Percentiles rank a stretch among this genome's conserved stretches.
Conservation (phyloP, 495 filamentous ascomycete species). For the Bacidia gigantensis region DNA sequence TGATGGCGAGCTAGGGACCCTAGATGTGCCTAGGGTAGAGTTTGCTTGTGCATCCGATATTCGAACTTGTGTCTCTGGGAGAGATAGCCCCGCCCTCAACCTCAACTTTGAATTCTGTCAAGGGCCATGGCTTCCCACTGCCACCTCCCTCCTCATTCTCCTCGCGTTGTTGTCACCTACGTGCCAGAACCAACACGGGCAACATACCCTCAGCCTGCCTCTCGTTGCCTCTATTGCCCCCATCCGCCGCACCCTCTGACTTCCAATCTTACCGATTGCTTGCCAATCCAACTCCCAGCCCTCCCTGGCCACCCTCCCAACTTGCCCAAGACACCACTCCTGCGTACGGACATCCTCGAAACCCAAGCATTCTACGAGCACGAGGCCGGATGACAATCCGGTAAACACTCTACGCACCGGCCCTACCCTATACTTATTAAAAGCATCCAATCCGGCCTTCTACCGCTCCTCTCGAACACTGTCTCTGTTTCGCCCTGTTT, state of each 20-base stretch:
- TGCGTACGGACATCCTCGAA: background rate
- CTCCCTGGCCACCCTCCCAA: no score
- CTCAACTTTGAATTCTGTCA: background rate
- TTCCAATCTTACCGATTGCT: background rate
- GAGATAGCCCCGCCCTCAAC: no score
- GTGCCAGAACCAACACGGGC: background rate
- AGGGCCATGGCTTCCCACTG: background rate
- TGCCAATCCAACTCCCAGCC: background rate
- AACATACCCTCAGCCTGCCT: background rate
- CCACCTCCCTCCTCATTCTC: background rate
- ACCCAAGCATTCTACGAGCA: background rate
- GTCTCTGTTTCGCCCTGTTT: background rate
- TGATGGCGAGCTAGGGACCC: background rate
- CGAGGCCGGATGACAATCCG: background rate
- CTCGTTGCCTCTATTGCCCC: background rate
- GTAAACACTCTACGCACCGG: background rate
- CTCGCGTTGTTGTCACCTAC: background rate
- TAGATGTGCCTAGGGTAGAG: no score
- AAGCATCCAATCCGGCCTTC: background rate
- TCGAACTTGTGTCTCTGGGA: no score
- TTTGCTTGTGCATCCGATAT: no score
- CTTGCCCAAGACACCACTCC: background rate
- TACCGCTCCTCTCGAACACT: background rate
- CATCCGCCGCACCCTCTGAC: background rate
- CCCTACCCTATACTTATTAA: background rate